Base-by-base conservation (phyloP, 2,329 filamentous ascomycete species). In the Penicillium thymicola region DNA sequence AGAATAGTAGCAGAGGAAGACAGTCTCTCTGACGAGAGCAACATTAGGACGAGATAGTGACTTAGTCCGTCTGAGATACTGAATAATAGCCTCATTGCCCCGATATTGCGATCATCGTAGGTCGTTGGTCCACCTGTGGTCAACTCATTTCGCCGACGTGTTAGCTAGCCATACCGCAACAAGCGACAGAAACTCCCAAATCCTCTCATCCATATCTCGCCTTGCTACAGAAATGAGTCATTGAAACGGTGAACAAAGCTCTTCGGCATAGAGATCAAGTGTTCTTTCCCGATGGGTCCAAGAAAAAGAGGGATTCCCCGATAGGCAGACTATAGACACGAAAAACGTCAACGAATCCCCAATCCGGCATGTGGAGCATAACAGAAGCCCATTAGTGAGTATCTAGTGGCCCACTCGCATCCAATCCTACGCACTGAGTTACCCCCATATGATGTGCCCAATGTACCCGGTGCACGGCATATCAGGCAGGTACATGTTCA, bases 401-500 rank as follows among this genome's bases (percentile, higher is more conserved):
- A 56, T 16, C n/a, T 40, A 41, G 36, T 41, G 34, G 18, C 30
- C 30, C n/a, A 41, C 34, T 11, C 14, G 10, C 27, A 46, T 30
- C 54, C 48, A 52, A 52, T 56, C 48, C 54, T n/a, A 56, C 6
- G 21, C 34, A 21, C 28, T 28, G 30, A 10, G 4, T 30, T 28
- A 7, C 16, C 14, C 34, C 43, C 49, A 45, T 44, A 30, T 14
- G 48, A 52, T 52, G 30, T 56, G 54, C 54, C 54, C 54, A 56
- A 56, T 42, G 54, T 55, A 56, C 27, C 53, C 41, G 30, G 34
- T 40, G 47, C 32, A 37, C 27, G 41, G 47, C 42, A 51, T 13
- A 51, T 56, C 54, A 56, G 54, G 54, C 48, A 52, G 48, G 54
- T 56, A 52, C 54, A 30, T 14, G 25, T 34, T 28, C 21, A 56